Conservation (phyloP, 768 basidiomycete species). For the Xerocomus brunneocitrinus region DNA sequence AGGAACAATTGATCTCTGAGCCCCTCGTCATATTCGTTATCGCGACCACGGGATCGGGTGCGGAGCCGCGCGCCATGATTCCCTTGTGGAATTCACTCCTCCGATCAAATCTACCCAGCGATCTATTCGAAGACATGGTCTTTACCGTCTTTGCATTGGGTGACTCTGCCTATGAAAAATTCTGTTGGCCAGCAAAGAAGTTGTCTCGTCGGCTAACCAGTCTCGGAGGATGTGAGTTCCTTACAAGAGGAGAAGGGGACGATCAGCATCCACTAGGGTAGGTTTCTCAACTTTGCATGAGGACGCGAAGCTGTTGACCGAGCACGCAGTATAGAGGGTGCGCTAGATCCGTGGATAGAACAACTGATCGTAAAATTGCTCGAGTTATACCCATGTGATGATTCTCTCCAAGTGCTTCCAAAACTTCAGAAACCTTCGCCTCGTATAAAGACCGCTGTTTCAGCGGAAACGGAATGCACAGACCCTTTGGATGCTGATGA, state of each 20-base stretch:
- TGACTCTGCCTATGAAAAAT: slow-evolving; percentile 82
- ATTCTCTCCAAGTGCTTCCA: slow-evolving; percentile 27
- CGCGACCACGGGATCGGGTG: slow-evolving; percentile 62
- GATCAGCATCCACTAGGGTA: slow-evolving; percentile 82
- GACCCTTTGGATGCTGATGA: slow-evolving; percentile 34
- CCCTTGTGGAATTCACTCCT: slow-evolving; percentile 46
- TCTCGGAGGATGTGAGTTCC: slow-evolving; percentile 68
- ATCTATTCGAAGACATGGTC: slow-evolving; percentile 73
- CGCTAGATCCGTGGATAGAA: slow-evolving; percentile 65
- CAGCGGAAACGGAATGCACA: slow-evolving; percentile 11
- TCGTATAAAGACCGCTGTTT: slow-evolving; percentile 20
- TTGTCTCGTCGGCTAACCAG: slow-evolving; percentile 57
- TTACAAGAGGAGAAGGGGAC: slow-evolving; percentile 73
- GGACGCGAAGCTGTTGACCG: neutral
- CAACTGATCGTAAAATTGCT: slow-evolving; percentile 44
- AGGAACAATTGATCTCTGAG: slow-evolving; percentile 69
- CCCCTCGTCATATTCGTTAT: slow-evolving; percentile 69
- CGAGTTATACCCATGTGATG: slow-evolving; percentile 47
- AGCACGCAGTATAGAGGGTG: slow-evolving; percentile 59
- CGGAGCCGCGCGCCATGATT: slow-evolving; percentile 2
- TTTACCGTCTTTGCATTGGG: slow-evolving; percentile 86
- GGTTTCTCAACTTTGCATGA: slow-evolving; percentile 11
- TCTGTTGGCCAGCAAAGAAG: slow-evolving; percentile 90
- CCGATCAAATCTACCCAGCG: slow-evolving; percentile 67
- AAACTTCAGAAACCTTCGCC: slow-evolving; percentile 25